Evolutionary conservation across 805 yeast genomes (phyloP).

Genomic region (Wickerhamiella lipophila): DNA sequence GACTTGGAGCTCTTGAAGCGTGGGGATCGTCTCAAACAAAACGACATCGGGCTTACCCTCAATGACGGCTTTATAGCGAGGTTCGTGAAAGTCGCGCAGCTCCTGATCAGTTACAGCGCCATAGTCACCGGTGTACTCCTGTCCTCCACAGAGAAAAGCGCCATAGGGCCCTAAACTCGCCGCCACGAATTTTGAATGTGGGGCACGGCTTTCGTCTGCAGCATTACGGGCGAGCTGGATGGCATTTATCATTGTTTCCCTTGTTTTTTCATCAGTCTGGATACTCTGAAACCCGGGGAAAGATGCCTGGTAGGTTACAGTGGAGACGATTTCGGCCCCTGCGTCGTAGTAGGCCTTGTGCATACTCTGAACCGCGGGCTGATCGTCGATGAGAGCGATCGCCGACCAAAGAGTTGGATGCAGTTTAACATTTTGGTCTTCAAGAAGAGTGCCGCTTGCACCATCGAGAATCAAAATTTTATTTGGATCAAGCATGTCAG

Average conservation of each 20-base stretch:
- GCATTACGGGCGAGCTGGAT: constrained; percentile 25
- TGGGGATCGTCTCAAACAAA: constrained; percentile 65
- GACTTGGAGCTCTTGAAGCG: constrained; percentile 41
- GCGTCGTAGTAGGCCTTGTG: constrained; percentile 39
- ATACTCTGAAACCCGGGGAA: constrained; percentile 16
- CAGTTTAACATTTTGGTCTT: constrained; percentile 35
- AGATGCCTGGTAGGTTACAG: constrained; percentile 52
- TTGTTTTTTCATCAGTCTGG: constrained; percentile 23
- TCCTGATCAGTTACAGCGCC: constrained; percentile 30
- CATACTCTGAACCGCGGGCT: constrained; percentile 35
- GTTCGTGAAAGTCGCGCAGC: constrained; percentile 40
- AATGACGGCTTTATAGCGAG: constrained; percentile 33
- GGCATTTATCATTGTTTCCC: constrained; percentile 18
- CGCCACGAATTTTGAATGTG: constrained; percentile 28
- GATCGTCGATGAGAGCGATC: constrained; percentile 35
- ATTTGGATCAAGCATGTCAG: constrained; percentile 1
- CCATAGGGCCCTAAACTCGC: constrained; percentile 75
- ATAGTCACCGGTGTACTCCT: constrained; percentile 65
- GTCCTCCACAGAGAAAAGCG: constrained; percentile 51
- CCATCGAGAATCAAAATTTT: constrained; percentile 37
- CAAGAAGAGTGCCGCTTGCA: constrained; percentile 53
- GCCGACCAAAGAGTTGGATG: constrained; percentile 52
- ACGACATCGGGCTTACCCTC: constrained; percentile 37
- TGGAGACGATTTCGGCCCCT: constrained; percentile 44
- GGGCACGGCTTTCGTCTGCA: constrained; percentile 12